These are phyloP conservation scores for Tetrahymena borealis DNA, from an alignment of 73 alveolate species.

Conservation along the genomic window DNA sequence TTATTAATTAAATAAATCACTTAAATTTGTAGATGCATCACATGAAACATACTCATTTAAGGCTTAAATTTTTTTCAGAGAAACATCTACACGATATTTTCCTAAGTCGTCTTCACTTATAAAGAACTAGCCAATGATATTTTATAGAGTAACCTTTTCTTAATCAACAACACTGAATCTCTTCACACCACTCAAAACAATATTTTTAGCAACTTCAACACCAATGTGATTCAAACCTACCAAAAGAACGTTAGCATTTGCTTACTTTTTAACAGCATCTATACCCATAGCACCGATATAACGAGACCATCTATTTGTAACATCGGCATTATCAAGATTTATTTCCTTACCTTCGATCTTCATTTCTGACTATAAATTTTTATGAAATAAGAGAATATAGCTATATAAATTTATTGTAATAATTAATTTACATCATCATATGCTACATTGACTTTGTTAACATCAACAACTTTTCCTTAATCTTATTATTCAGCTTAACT, in stretches of 20 bases:
- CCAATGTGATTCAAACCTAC: conserved; percentile 83
- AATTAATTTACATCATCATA: not conserved
- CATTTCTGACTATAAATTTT: too few species aligned
- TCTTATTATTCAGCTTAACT: not conserved
- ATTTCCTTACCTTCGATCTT: not conserved
- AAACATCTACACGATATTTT: conserved; percentile 63
- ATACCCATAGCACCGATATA: conserved; percentile 96
- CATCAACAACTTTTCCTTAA: not conserved
- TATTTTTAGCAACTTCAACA: conserved; percentile 90
- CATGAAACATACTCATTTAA: conserved; percentile 83
- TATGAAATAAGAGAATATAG: too few species aligned
- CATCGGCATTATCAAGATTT: conserved; percentile 72
- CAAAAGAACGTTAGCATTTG: conserved; percentile 74
- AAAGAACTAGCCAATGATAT: conserved; percentile 79
- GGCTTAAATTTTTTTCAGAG: conserved; percentile 60
- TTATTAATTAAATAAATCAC: conserved; percentile 50
- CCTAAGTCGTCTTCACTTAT: conserved; percentile 62
- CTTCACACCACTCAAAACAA: conserved; percentile 89
- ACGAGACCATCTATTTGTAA: conserved; percentile 88
- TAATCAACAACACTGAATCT: conserved; percentile 73
- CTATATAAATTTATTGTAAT: too few species aligned
- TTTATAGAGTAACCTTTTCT: conserved; percentile 32
- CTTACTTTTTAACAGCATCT: conserved; percentile 86
- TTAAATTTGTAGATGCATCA: conserved; percentile 2
- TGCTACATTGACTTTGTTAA: not conserved